These are phyloP conservation scores for Gynochthodes officinalis DNA, from an alignment of 257 asterid species.

Conservation along the genomic window DNA sequence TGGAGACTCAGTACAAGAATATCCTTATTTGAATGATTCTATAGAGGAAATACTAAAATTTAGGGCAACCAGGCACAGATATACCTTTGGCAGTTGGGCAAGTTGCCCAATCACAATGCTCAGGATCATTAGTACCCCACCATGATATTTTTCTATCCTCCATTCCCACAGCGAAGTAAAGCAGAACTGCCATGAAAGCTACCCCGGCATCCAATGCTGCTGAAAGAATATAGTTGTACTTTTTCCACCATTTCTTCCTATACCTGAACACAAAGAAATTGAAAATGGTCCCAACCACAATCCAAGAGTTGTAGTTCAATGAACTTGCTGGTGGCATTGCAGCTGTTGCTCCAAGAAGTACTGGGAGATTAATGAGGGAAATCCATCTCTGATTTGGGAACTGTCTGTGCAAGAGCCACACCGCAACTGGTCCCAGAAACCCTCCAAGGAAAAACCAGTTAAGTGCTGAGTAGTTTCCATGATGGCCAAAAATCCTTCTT, in stretches of 20 bases:
- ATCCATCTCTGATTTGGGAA: constrained; percentile 58
- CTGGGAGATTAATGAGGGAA: constrained; percentile 65
- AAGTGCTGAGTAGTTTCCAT: constrained; percentile 53
- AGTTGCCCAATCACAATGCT: constrained; percentile 61
- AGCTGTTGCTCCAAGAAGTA: constrained; percentile 69
- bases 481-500: constrained; percentile 47
- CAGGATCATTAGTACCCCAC: constrained; percentile 65
- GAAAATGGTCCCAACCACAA: constrained; percentile 53
- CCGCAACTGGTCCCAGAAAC: constrained; percentile 46
- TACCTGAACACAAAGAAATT: constrained; percentile 62
- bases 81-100: constrained; percentile 79
- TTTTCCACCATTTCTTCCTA: constrained; percentile 73
- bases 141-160: constrained; percentile 33
- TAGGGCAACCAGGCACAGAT: constrained; percentile 45
- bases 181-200: constrained; percentile 69
- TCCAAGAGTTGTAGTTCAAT: constrained; percentile 66
- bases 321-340: constrained; percentile 61
- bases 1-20: no score
- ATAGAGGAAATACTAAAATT: constrained; percentile 11
- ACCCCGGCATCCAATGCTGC: constrained; percentile 76
- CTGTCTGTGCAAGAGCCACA: constrained; percentile 45
- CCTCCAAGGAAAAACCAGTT: constrained; percentile 75
- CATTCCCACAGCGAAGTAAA: constrained; percentile 51
- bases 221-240: constrained; percentile 63
- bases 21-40: no score